Evolutionary conservation across 371 early-diverging fungal genomes (phyloP).

Genomic region (Mortierella sp.): DNA sequence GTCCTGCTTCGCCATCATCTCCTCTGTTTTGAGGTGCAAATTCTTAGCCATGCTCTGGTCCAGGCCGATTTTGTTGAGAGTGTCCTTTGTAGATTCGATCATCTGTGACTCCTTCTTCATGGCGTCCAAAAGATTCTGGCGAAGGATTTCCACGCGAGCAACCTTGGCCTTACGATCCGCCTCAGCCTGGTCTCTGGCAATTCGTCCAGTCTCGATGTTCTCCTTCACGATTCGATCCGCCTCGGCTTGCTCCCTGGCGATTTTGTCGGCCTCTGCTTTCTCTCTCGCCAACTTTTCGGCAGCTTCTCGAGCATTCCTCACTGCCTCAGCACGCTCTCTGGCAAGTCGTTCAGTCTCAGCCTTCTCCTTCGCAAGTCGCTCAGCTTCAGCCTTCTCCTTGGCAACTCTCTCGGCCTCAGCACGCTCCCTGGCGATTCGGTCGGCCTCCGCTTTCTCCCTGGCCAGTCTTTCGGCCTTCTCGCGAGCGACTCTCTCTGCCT

Average conservation of each 20-base stretch:
- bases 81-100: background rate
- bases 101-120: background rate
- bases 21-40: constrained; percentile 4
- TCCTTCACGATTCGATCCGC: constrained; percentile 6
- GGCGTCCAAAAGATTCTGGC: background rate
- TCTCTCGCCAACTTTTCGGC: background rate
- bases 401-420: background rate
- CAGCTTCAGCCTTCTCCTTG: background rate
- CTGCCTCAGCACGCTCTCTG: background rate
- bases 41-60: background rate
- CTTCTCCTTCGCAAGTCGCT: constrained; percentile 4
- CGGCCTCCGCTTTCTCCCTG: background rate
- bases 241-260: constrained; percentile 18
- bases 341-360: background rate
- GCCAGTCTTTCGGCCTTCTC: constrained; percentile 14
- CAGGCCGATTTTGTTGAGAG: background rate
- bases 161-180: background rate
- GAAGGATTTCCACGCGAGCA: background rate
- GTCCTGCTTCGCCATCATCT: constrained; percentile 9
- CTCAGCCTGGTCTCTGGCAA: constrained; percentile 14
- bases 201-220: background rate
- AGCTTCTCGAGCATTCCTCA: background rate
- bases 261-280: constrained; percentile 2
- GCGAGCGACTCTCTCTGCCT: background rate
- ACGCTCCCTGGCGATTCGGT: background rate